Evolutionary conservation across 768 basidiomycete genomes (phyloP), one percentile per base, ranked within the genome.

Genomic region (Trametes coccinea): DNA sequence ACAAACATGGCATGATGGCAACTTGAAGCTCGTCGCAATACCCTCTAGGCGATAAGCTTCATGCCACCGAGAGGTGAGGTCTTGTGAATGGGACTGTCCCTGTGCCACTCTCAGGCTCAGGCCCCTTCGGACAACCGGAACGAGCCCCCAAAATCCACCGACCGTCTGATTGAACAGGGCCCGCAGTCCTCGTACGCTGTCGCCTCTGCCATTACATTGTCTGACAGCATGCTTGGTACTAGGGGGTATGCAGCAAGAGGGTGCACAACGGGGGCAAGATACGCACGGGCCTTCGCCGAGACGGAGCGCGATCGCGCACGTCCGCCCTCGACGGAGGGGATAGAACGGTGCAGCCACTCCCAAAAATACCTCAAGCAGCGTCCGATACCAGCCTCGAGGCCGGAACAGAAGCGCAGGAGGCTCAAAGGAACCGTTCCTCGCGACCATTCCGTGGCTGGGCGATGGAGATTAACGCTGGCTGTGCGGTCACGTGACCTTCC

Each of bases 381-480:
- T 44, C 50, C 30, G 49, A 59, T 59, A 59, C n/a, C 40, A 34
- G 50, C 41, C 57, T 51, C 57, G 40, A 59, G 57, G 57, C 57
- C 14, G 49, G 29, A 31, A 34, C 30, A 44, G 57, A 52, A 59
- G 49, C 31, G 17, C 31, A 31, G 44, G 39, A 50, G 31, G 37
- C 6, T 33, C 57, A 59, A 47, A 45, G 57, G 41, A 17, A 30
- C 49, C 41, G 17, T 59, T 45, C 43, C 43, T 51, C 27, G 30
- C 57, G 34, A 17, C 31, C 27, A 27, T 51, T 59, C 57, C 51
- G 49, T 48, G 30, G 49, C 31, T 43, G 50, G n/a, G 49, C 57
- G 57, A 52, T 52, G 57, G 57, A 51, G 57, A 59, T 59, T 59
- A 59, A 48, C 57, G 57, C 57, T 51, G 49, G 57, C 41, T 9